Base-by-base conservation (phyloP, 345 rosid species). In the Rhodamnia rubescens region DNA sequence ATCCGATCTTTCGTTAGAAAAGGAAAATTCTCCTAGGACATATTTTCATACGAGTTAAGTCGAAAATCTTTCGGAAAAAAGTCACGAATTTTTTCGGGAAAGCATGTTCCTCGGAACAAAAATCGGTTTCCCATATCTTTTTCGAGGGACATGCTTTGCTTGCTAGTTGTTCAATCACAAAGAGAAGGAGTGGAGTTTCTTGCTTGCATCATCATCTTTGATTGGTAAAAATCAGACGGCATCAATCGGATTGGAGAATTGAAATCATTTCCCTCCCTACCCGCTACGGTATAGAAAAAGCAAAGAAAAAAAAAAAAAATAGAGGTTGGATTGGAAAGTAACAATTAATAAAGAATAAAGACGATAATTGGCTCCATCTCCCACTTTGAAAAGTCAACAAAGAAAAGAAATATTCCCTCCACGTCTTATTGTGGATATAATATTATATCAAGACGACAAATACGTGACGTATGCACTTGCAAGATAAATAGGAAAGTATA, bases 1-100 rank as follows among this genome's bases (percentile, higher is more conserved):
- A n/a, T n/a, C n/a, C n/a, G n/a, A n/a, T 40, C 13, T 69, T 32
- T 32, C 32, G 20, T 32, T 32, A 69, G 3, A 5, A 57, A 36
- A 2, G 1, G 26, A 36, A 32, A 18, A 36, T 36, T 32, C 47
- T 69, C 1, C 5, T 0, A 0, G 7, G 13, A 69, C 26, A 9
- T 69, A 18, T 36, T 36, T 36, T 7, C 47, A 9, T 9, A 9
- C 0, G 13, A 36, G n/a, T n/a, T n/a, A n/a, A n/a, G n/a, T n/a
- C n/a, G n/a, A n/a, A n/a, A n/a, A n/a, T n/a, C n/a, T n/a, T n/a
- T n/a, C n/a, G n/a, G n/a, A n/a, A n/a, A n/a, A n/a, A n/a, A n/a
- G n/a, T n/a, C n/a, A n/a, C n/a, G n/a, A n/a, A n/a, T n/a, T 36
- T 36, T 2, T 36, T 11, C 47, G 8, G 1, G 7, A 36, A 36